Conservation (phyloP, 805 yeast species). For the Metschnikowia chrysomelidarum region DNA sequence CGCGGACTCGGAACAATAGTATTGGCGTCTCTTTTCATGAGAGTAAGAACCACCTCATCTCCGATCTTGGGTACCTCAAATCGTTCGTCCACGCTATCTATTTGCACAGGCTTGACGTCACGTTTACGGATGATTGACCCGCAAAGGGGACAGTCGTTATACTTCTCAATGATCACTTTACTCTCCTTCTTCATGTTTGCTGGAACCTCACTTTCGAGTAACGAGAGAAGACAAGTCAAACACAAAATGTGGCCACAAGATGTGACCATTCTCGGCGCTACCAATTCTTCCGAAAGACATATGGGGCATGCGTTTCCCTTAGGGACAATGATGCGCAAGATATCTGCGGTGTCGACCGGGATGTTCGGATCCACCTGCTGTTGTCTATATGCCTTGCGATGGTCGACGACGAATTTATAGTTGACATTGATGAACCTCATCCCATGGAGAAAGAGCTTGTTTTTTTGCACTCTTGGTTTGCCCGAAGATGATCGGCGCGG, state of each 20-base stretch:
- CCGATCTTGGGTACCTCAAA: conserved; percentile 59
- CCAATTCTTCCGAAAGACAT: conserved; percentile 77
- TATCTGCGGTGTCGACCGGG: conserved; percentile 58
- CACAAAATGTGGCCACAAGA: conserved; percentile 94
- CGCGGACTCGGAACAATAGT: conserved; percentile 51
- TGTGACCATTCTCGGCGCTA: conserved; percentile 89
- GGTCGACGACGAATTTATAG: conserved; percentile 79
- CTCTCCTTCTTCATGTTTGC: conserved; percentile 35
- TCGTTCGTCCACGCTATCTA: conserved; percentile 47
- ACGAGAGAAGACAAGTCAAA: conserved; percentile 71
- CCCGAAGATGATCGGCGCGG: conserved; percentile 8
- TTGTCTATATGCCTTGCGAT: conserved; percentile 49
- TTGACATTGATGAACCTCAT: conserved; percentile 76
- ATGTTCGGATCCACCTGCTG: conserved; percentile 73
- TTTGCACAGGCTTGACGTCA: conserved; percentile 64
- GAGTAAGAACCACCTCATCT: conserved; percentile 53
- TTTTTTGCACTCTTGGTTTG: conserved; percentile 13
- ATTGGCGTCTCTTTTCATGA: conserved; percentile 52
- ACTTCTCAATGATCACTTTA: conserved; percentile 41
- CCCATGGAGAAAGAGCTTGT: conserved; percentile 53
- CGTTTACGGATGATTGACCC: conserved; percentile 50
- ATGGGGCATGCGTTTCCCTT: conserved; percentile 85
- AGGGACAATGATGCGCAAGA: conserved; percentile 73
- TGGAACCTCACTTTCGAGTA: conserved; percentile 56
- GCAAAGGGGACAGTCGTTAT: conserved; percentile 82